phyloP scores from a whole-genome alignment of 495 filamentous ascomycete species.

The Penicillium robsamsonii region DNA sequence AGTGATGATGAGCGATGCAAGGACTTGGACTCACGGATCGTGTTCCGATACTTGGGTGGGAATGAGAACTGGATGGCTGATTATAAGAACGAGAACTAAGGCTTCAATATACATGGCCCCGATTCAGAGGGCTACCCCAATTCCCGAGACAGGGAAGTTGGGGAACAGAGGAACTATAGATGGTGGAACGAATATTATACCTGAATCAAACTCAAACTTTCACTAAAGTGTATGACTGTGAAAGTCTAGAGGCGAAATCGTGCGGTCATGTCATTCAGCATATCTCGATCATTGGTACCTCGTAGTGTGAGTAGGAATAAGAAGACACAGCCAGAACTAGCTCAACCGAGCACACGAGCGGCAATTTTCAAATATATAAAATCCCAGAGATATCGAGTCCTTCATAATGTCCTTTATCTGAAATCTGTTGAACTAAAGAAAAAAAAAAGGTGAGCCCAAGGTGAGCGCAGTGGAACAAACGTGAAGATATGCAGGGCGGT shows the following conservation, averaged over 20 bases:
- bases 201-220: not conserved
- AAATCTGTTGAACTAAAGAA: not conserved
- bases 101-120: not conserved
- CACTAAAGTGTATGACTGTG: not conserved
- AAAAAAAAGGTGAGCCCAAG: not conserved
- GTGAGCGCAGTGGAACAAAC: not conserved
- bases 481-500: slow-evolving; percentile 9
- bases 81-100: not conserved
- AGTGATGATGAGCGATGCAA: slow-evolving; percentile 43
- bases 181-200: not conserved
- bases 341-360: not conserved
- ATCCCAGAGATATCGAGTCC: not conserved
- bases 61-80: slow-evolving; percentile 43
- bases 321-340: not conserved
- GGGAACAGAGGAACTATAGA: not conserved
- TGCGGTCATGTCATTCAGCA: not conserved
- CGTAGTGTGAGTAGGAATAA: not conserved
- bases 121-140: not conserved
- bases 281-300: no score
- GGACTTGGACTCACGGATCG: slow-evolving; percentile 52
- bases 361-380: not conserved
- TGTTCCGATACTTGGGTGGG: slow-evolving; percentile 52
- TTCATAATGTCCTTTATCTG: not conserved
- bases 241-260: not conserved
- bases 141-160: not conserved